A percentile compares a stretch with the other conserved stretches of the same genome.
Evolutionary conservation across 371 early-diverging fungal species (phyloP).

Genomic region (Mucor lusitanicus): DNA sequence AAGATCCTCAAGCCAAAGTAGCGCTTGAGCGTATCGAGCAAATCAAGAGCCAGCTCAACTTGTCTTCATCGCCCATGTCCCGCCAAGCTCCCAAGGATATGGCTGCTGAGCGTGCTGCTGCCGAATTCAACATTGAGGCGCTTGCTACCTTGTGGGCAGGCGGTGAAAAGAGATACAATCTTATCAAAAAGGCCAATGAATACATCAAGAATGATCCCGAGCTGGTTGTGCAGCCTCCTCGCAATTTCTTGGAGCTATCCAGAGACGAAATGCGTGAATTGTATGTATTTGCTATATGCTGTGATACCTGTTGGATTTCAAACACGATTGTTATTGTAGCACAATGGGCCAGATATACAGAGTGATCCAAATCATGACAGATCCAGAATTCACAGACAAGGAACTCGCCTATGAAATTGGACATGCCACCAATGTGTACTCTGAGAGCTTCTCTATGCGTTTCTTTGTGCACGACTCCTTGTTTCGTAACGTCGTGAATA

Average conservation of each 20-base stretch:
- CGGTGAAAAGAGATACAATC: slow-evolving; percentile 40
- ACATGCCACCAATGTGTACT: slow-evolving; percentile 45
- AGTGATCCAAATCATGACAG: slow-evolving; percentile 26
- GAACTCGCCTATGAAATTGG: slow-evolving; percentile 19
- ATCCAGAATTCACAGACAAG: slow-evolving; percentile 9
- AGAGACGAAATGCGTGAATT: slow-evolving; percentile 60
- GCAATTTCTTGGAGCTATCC: slow-evolving; percentile 60
- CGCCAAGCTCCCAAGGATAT: slow-evolving; percentile 33
- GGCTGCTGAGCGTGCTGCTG: slow-evolving; percentile 54
- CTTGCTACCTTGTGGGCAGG: slow-evolving; percentile 52
- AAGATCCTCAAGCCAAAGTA: slow-evolving; percentile 31
- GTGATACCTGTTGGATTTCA: background rate
- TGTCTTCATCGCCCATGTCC: slow-evolving; percentile 39
- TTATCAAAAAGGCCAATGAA: slow-evolving; percentile 43
- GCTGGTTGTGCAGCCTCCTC: slow-evolving; percentile 50
- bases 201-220: slow-evolving; percentile 61
- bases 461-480: slow-evolving; percentile 60
- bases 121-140: slow-evolving; percentile 54
- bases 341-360: slow-evolving; percentile 61
- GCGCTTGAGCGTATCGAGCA: slow-evolving; percentile 43
- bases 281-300: slow-evolving; percentile 27
- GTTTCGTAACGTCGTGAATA: slow-evolving; percentile 54
- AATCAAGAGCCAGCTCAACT: slow-evolving; percentile 35
- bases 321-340: slow-evolving; percentile 17
- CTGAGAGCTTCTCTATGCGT: slow-evolving; percentile 65